Percentiles rank a stretch among this genome's conserved stretches.
Conservation (phyloP, 148 eudicot genomes). For the Amaranthus palmeri region DNA sequence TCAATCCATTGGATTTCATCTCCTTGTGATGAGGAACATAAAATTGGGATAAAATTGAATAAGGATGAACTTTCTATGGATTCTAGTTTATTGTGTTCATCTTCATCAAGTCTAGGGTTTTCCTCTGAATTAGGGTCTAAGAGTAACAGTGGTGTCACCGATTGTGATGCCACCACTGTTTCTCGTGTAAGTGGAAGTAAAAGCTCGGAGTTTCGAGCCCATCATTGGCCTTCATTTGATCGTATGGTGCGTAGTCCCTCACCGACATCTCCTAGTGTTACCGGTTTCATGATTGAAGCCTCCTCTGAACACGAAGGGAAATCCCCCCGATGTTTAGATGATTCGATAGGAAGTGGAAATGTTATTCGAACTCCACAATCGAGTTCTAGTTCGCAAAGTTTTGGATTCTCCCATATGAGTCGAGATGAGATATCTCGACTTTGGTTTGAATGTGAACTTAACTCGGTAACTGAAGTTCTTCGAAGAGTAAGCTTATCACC, state of each 20-base stretch:
- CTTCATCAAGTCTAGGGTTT: constrained; percentile 36
- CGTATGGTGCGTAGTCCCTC: constrained; percentile 20
- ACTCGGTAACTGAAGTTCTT: constrained; percentile 35
- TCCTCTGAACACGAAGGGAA: constrained; percentile 7
- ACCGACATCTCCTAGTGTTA: constrained; percentile 15
- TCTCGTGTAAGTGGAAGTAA: constrained; percentile 21
- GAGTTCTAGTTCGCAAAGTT: constrained; percentile 39
- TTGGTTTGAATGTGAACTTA: constrained; percentile 41
- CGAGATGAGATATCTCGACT: constrained; percentile 27
- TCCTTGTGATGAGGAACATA: constrained; percentile 40
- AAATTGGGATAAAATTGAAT: constrained; percentile 12
- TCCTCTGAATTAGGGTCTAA: constrained; percentile 12
- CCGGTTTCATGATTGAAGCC: too few species aligned
- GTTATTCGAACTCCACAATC: constrained; percentile 63
- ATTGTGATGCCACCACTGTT: constrained; percentile 15
- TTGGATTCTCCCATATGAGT: constrained; percentile 29
- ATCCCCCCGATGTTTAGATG: constrained; percentile 31
- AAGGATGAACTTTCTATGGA: constrained; percentile 10
- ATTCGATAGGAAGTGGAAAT: constrained; percentile 47
- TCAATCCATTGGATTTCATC: constrained; percentile 61
- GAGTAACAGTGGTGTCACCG: too few species aligned
- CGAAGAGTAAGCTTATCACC: constrained; percentile 42
- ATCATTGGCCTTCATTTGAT: constrained; percentile 33
- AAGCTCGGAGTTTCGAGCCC: constrained; percentile 29
- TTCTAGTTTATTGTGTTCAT: constrained; percentile 15